These are phyloP conservation scores for Alternaria gaisen DNA, from an alignment of 2,329 filamentous ascomycete species.

Conservation along the genomic window DNA sequence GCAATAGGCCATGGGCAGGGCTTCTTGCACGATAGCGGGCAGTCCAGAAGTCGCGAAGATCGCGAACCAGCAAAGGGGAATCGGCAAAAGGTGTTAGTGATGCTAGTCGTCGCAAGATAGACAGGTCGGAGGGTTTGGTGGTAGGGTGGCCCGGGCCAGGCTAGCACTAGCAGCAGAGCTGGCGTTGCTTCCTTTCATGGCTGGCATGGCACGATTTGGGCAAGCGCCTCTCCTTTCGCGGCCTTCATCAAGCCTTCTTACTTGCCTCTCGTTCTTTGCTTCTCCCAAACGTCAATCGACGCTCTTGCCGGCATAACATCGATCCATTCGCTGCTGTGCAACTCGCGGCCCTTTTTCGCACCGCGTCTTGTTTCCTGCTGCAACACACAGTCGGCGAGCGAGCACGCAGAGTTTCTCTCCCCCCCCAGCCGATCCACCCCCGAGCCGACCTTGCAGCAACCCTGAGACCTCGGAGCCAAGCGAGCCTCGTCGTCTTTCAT, in stretches of 20 bases:
- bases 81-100: constrained; percentile 5
- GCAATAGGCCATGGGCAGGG: neutral
- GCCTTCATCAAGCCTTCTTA: constrained; percentile 27
- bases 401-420: constrained; percentile 12
- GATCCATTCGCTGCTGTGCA: constrained; percentile 36
- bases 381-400: constrained; percentile 27
- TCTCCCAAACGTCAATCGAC: constrained; percentile 20
- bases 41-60: neutral
- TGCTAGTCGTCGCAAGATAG: constrained; percentile 12
- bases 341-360: constrained; percentile 22
- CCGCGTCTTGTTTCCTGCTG: constrained; percentile 36
- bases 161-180: constrained; percentile 17
- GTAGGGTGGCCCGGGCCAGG: constrained; percentile 22
- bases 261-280: constrained; percentile 21
- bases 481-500: constrained; percentile 41
- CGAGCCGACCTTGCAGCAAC: constrained; percentile 39
- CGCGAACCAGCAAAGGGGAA: constrained; percentile 6
- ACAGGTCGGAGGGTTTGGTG: constrained; percentile 24
- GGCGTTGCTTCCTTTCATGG: constrained; percentile 31
- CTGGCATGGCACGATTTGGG: constrained; percentile 18
- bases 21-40: neutral
- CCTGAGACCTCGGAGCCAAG: constrained; percentile 39
- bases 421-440: constrained; percentile 34
- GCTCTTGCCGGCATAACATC: constrained; percentile 25
- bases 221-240: constrained; percentile 35